Percentiles rank a stretch among this genome's conserved stretches.
phyloP scores from a whole-genome alignment of 2,329 filamentous ascomycete genomes.

The Lecanosticta acicola region DNA sequence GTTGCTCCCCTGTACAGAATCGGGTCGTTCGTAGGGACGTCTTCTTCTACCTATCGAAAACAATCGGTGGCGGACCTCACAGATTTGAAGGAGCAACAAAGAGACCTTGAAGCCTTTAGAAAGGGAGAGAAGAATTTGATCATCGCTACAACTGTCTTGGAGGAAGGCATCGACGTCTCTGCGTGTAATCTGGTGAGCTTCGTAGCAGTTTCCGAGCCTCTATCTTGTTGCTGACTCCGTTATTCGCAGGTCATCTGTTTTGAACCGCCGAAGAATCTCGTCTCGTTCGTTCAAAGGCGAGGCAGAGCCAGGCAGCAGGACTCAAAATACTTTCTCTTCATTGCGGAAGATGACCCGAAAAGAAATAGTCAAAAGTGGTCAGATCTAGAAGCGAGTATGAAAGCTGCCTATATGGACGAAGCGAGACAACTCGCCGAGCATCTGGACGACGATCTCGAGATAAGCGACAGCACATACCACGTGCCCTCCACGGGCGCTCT shows the following conservation, averaged over 20 bases:
- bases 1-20: conserved; percentile 34
- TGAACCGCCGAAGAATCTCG: conserved; percentile 55
- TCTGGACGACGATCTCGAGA: conserved; percentile 46
- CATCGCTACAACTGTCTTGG: conserved; percentile 53
- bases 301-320: conserved; percentile 55
- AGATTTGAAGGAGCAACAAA: conserved; percentile 43
- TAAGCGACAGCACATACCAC: conserved; percentile 38
- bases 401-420: conserved; percentile 61
- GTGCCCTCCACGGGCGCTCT: conserved; percentile 53
- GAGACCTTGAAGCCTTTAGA: conserved; percentile 51
- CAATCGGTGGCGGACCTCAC: conserved; percentile 46
- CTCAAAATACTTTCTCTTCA: conserved; percentile 50
- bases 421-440: conserved; percentile 42
- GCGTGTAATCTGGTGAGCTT: conserved; percentile 51
- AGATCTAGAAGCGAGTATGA: conserved; percentile 67
- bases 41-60: conserved; percentile 40
- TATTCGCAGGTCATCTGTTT: conserved; percentile 51
- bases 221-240: neutral
- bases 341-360: conserved; percentile 35
- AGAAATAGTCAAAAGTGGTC: conserved; percentile 52
- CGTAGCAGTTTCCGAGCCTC: neutral
- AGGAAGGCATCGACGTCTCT: conserved; percentile 59
- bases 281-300: conserved; percentile 60
- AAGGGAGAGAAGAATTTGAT: conserved; percentile 52
- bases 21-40: conserved; percentile 51